These are phyloP conservation scores for Pseudopyricularia javanii DNA, from an alignment of 2,329 filamentous ascomycete genomes.

Conservation along the genomic window DNA sequence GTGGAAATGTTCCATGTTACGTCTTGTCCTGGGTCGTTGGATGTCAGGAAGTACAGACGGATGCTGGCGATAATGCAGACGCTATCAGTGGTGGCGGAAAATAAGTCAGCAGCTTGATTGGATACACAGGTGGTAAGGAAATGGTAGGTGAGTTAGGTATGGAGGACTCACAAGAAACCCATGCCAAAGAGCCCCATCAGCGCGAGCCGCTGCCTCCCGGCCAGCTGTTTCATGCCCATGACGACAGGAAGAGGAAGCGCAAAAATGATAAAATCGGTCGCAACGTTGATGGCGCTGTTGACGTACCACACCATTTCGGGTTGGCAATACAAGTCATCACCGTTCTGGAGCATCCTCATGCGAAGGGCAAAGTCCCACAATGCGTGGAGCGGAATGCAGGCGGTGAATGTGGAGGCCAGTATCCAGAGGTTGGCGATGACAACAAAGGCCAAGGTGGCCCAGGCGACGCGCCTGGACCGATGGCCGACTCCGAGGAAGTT, in stretches of 20 bases:
- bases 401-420: slow-evolving; percentile 13
- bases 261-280: slow-evolving; percentile 51
- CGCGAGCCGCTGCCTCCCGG: slow-evolving; percentile 24
- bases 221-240: slow-evolving; percentile 6
- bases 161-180: slow-evolving; percentile 27
- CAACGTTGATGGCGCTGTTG: slow-evolving; percentile 17
- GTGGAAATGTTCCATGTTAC: slow-evolving; percentile 15
- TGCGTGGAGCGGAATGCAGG: slow-evolving; percentile 16
- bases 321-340: slow-evolving; percentile 3
- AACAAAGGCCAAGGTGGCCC: slow-evolving; percentile 13
- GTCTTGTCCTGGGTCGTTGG: slow-evolving; percentile 10
- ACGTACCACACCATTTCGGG: slow-evolving; percentile 6
- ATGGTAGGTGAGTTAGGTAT: not conserved
- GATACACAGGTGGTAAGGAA: not conserved
- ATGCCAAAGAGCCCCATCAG: slow-evolving; percentile 30
- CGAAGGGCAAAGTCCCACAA: slow-evolving; percentile 14
- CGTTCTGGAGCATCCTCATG: not conserved
- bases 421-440: slow-evolving; percentile 14
- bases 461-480: slow-evolving; percentile 16
- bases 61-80: slow-evolving; percentile 21
- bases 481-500: slow-evolving; percentile 13
- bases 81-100: slow-evolving; percentile 8
- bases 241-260: slow-evolving; percentile 7
- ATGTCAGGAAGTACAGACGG: slow-evolving; percentile 15
- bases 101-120: not conserved